A percentile compares a stretch with the other conserved stretches of the same genome.
Evolutionary conservation across 2,329 filamentous ascomycete genomes (phyloP).

Genomic region (Periconia macrospinosa): DNA sequence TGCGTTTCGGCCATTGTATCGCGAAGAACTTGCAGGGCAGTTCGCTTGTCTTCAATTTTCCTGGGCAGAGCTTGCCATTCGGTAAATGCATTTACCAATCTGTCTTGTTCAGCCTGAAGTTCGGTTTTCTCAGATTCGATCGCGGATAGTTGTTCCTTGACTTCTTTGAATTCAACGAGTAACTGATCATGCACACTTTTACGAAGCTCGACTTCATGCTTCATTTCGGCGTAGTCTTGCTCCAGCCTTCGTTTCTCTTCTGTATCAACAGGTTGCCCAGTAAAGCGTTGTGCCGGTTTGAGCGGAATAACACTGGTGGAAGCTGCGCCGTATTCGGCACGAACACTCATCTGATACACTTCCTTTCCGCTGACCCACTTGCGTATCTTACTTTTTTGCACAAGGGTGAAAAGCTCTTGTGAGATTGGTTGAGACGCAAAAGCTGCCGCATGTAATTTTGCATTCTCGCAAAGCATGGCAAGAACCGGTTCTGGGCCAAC

Average conservation of each 20-base stretch:
- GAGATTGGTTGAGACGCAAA: constrained; percentile 65
- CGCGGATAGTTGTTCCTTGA: background rate
- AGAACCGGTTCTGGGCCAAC: constrained; percentile 81
- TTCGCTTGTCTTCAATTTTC: constrained; percentile 61
- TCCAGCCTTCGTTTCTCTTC: constrained; percentile 65
- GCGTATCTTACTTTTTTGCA: constrained; percentile 62
- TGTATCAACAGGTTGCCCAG: constrained; percentile 72
- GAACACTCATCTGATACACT: constrained; percentile 60
- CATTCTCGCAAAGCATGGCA: constrained; percentile 81
- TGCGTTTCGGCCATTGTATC: constrained; percentile 47
- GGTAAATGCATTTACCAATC: constrained; percentile 66
- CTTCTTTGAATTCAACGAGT: constrained; percentile 1
- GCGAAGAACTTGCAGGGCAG: constrained; percentile 48
- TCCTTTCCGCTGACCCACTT: constrained; percentile 71
- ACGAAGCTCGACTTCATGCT: constrained; percentile 44
- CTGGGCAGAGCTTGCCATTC: constrained; percentile 69
- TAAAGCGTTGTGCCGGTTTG: constrained; percentile 69
- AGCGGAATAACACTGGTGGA: constrained; percentile 70
- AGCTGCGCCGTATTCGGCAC: constrained; percentile 78
- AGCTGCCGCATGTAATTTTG: constrained; percentile 68
- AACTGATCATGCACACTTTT: constrained; percentile 27
- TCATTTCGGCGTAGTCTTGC: constrained; percentile 50
- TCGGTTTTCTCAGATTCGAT: constrained; percentile 13
- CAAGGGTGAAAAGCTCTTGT: constrained; percentile 67
- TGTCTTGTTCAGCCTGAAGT: constrained; percentile 65